These are phyloP conservation scores for Cladophialophora bantiana DNA, from an alignment of 2,329 filamentous ascomycete genomes.

Conservation along the genomic window DNA sequence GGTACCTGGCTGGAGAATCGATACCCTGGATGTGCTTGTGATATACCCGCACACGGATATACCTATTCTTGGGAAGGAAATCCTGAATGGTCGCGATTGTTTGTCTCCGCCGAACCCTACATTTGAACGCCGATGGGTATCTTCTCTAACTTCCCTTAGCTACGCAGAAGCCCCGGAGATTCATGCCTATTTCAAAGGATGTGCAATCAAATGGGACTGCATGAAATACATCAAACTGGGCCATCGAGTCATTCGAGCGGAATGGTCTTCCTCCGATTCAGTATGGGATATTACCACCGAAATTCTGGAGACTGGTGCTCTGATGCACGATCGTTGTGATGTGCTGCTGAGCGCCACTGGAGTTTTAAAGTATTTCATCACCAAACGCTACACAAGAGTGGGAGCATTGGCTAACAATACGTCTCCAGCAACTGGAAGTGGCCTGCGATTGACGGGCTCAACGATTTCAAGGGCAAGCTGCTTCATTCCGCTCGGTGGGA, in stretches of 20 bases:
- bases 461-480: slow-evolving; percentile 46
- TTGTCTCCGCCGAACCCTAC: not conserved
- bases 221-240: slow-evolving; percentile 66
- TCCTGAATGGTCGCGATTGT: slow-evolving; percentile 63
- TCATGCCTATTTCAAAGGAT: slow-evolving; percentile 28
- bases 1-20: slow-evolving; percentile 44
- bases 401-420: slow-evolving; percentile 52
- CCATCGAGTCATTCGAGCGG: slow-evolving; percentile 59
- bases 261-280: slow-evolving; percentile 58
- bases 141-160: too few relatives aligned
- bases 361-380: slow-evolving; percentile 48
- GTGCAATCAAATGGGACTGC: slow-evolving; percentile 44
- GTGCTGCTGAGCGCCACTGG: slow-evolving; percentile 42
- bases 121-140: not conserved
- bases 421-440: slow-evolving; percentile 49
- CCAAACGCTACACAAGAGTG: not conserved
- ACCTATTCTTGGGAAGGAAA: slow-evolving; percentile 73
- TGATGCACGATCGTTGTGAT: slow-evolving; percentile 31
- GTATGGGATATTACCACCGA: slow-evolving; percentile 41
- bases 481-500: slow-evolving; percentile 46
- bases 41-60: slow-evolving; percentile 62
- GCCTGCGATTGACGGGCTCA: slow-evolving; percentile 46
- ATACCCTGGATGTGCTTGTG: slow-evolving; percentile 36
- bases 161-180: slow-evolving; percentile 24
- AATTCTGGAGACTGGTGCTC: slow-evolving; percentile 22